Conservation (phyloP, 2,329 filamentous ascomycete species). For the Cytospora schulzeri region DNA sequence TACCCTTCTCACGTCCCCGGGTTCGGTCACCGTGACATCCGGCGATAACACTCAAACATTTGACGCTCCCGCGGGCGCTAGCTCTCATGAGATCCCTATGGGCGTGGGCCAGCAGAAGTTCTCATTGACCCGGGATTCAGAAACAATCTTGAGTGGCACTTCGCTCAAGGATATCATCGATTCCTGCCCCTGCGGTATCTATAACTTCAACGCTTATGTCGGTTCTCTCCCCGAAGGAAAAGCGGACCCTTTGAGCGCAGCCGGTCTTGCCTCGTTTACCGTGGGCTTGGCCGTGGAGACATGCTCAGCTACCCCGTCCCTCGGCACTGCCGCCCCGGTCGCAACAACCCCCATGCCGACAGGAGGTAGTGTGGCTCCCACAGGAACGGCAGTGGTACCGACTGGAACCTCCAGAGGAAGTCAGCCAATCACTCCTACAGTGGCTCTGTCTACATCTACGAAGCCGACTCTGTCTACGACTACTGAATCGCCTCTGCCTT, state of each 20-base stretch:
- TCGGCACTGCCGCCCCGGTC: constrained; percentile 24
- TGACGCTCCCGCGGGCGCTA: constrained; percentile 49
- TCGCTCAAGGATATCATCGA: constrained; percentile 52
- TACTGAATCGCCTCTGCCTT: not conserved
- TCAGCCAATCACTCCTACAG: constrained; percentile 4
- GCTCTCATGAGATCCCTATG: constrained; percentile 48
- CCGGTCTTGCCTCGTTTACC: constrained; percentile 36
- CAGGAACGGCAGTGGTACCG: not conserved
- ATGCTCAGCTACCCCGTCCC: constrained; percentile 31
- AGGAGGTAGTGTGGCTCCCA: constrained; percentile 18
- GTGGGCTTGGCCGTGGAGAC: constrained; percentile 36
- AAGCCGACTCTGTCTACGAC: not conserved
- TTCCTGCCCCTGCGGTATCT: constrained; percentile 53
- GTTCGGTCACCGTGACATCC: constrained; percentile 47
- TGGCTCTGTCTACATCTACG: not conserved
- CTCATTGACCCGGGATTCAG: constrained; percentile 43
- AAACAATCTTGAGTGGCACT: constrained; percentile 47
- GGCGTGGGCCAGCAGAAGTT: constrained; percentile 51
- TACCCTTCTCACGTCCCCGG: constrained; percentile 49
- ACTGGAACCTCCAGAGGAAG: not conserved
- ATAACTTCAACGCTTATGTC: constrained; percentile 61
- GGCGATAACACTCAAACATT: constrained; percentile 47
- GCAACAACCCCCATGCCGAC: constrained; percentile 31
- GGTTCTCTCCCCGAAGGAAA: constrained; percentile 48
- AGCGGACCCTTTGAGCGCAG: constrained; percentile 40